Conservation (phyloP, 148 eudicot genomes). For the Silene latifolia region DNA sequence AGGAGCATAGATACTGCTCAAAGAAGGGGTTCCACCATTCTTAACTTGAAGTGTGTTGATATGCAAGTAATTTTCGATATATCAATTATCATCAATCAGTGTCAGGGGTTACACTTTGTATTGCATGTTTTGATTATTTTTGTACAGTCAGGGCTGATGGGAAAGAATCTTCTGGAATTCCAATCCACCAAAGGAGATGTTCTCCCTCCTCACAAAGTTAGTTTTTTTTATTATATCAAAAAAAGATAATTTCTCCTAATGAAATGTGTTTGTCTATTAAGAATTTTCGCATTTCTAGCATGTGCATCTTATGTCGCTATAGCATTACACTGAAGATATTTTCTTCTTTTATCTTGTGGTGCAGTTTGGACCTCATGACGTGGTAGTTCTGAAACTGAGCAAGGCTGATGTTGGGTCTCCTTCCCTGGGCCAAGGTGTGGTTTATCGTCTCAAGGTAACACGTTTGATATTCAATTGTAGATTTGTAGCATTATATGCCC, state of each 20-base stretch:
- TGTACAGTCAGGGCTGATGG: constrained; percentile 76
- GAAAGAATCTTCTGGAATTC: constrained; percentile 82
- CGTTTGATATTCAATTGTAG: constrained; percentile 4
- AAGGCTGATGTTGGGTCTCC: constrained; percentile 82
- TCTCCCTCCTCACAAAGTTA: constrained; percentile 91
- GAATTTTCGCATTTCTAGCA: not conserved
- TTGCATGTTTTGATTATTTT: not conserved
- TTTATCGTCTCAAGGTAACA: constrained; percentile 85
- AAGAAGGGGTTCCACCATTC: constrained; percentile 80
- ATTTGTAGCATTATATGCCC: not conserved
- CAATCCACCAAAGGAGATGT: constrained; percentile 95
- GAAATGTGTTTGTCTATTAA: not conserved
- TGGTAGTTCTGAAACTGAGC: constrained; percentile 81
- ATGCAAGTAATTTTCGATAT: constrained; percentile 47
- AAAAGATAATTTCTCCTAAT: not conserved
- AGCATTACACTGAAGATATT: too few species aligned
- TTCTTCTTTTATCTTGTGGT: not conserved
- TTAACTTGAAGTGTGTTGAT: constrained; percentile 92
- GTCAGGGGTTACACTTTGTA: not conserved
- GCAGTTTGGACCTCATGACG: constrained; percentile 98
- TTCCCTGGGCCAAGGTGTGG: constrained; percentile 92
- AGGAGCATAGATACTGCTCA: constrained; percentile 77
- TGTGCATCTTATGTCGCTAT: not conserved
- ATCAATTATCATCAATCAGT: not conserved
- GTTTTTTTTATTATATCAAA: not conserved